phyloP scores from a whole-genome alignment of 495 filamentous ascomycete species.

The Hamigera avellanea region DNA sequence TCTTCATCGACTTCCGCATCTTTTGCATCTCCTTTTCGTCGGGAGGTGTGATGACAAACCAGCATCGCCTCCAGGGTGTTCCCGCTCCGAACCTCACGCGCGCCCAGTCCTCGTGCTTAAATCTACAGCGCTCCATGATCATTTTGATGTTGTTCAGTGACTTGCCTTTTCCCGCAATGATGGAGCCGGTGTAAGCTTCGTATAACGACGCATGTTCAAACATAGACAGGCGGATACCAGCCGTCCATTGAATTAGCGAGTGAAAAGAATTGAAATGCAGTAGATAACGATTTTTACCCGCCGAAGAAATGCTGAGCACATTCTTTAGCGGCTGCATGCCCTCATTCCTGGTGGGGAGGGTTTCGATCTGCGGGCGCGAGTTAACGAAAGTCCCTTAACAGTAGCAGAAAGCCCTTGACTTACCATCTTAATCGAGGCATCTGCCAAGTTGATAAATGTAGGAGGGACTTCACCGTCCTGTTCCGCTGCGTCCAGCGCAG shows the following conservation, averaged over 20 bases:
- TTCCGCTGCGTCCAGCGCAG: conserved; percentile 79
- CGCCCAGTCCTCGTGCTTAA: conserved; percentile 85
- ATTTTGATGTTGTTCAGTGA: conserved; percentile 70
- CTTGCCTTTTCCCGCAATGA: conserved; percentile 93
- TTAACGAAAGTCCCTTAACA: not conserved
- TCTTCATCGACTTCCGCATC: conserved; percentile 72
- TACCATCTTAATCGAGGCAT: conserved; percentile 97
- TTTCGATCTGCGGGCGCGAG: conserved; percentile 58
- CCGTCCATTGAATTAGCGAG: conserved; percentile 91
- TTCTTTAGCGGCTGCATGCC: conserved; percentile 76
- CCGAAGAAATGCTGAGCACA: conserved; percentile 88
- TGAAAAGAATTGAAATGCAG: conserved; percentile 92
- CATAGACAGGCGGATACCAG: conserved; percentile 87
- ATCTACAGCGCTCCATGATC: conserved; percentile 68
- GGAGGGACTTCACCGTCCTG: conserved; percentile 77
- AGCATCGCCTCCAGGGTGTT: conserved; percentile 92
- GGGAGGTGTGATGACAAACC: conserved; percentile 87
- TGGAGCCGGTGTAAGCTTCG: conserved; percentile 90
- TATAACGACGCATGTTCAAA: conserved; percentile 89
- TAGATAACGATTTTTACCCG: conserved; percentile 87
- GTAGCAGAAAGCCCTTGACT: conserved; percentile 4
- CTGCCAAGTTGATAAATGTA: conserved; percentile 93
- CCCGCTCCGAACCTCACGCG: conserved; percentile 92
- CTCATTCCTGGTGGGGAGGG: conserved; percentile 65
- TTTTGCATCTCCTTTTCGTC: conserved; percentile 86